phyloP scores from a whole-genome alignment of 2,329 filamentous ascomycete species.

The Rutstroemia sp. region DNA sequence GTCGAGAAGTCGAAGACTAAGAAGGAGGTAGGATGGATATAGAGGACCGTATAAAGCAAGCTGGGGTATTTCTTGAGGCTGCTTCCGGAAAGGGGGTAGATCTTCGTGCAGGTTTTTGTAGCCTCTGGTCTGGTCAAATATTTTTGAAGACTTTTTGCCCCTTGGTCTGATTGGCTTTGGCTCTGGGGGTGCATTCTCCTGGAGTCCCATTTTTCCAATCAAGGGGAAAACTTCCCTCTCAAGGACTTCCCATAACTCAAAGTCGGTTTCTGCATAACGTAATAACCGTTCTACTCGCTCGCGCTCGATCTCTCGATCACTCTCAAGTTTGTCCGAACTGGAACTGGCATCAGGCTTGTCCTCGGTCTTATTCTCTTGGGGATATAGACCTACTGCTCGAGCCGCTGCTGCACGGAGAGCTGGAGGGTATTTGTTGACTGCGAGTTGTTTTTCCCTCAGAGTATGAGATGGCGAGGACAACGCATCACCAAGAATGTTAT shows the following conservation, averaged over 20 bases:
- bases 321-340: constrained; percentile 13
- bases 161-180: not conserved
- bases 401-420: constrained; percentile 26
- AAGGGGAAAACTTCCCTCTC: constrained; percentile 59
- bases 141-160: not conserved
- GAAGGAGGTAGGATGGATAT: constrained; percentile 54
- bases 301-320: constrained; percentile 37
- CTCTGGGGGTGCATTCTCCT: constrained; percentile 21
- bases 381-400: constrained; percentile 23
- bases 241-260: constrained; percentile 59
- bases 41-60: constrained; percentile 48
- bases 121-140: not conserved
- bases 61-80: not conserved
- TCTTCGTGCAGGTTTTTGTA: not conserved
- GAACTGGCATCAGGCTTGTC: constrained; percentile 7
- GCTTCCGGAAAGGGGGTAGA: no score
- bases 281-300: constrained; percentile 47
- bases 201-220: constrained; percentile 48
- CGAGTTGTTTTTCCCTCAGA: constrained; percentile 13
- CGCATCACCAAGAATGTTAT: constrained; percentile 16
- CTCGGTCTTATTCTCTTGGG: constrained; percentile 5
- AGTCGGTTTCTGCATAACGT: constrained; percentile 48
- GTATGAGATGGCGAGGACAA: constrained; percentile 7
- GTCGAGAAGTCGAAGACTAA: constrained; percentile 50
- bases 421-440: constrained; percentile 25